Evolutionary conservation across 2,329 filamentous ascomycete genomes (phyloP).

Genomic region (Aspergillus tanneri): DNA sequence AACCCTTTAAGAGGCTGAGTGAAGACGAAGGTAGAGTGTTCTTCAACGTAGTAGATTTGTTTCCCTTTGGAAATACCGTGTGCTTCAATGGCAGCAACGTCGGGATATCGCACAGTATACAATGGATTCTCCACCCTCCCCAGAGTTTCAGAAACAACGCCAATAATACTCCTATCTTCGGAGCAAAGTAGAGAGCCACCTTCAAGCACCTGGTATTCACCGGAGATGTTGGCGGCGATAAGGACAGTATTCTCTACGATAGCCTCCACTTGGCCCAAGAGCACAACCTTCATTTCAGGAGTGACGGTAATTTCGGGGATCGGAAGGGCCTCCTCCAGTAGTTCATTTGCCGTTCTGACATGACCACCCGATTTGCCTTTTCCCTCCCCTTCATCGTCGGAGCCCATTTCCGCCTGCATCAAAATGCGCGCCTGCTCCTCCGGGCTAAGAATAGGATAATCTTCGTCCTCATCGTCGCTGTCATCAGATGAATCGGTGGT

Average conservation of each 20-base stretch:
- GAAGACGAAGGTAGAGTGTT: slow-evolving; percentile 80
- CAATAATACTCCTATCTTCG: slow-evolving; percentile 71
- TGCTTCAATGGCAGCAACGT: slow-evolving; percentile 64
- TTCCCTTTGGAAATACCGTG: slow-evolving; percentile 67
- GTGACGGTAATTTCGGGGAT: slow-evolving; percentile 79
- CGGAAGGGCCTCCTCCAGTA: slow-evolving; percentile 60
- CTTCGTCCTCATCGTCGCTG: slow-evolving; percentile 50
- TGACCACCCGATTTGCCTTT: slow-evolving; percentile 49
- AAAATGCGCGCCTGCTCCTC: slow-evolving; percentile 82
- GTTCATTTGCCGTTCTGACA: slow-evolving; percentile 80
- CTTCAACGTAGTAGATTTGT: slow-evolving; percentile 74
- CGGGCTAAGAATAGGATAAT: slow-evolving; percentile 71
- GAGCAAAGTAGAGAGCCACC: slow-evolving; percentile 79
- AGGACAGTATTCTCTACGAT: slow-evolving; percentile 77
- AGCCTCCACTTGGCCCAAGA: slow-evolving; percentile 72
- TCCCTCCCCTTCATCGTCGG: slow-evolving; percentile 70
- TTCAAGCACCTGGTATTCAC: slow-evolving; percentile 82
- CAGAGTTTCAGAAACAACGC: slow-evolving; percentile 79
- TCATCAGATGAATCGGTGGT: slow-evolving; percentile 65
- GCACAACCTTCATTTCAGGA: slow-evolving; percentile 70
- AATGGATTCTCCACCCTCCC: slow-evolving; percentile 82
- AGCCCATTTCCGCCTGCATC: slow-evolving; percentile 78
- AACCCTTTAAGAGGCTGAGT: slow-evolving; percentile 74
- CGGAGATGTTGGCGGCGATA: slow-evolving; percentile 73
- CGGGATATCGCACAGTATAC: slow-evolving; percentile 77